Base-by-base conservation (phyloP, 495 filamentous ascomycete genomes). In the Apiosordaria backusii region DNA sequence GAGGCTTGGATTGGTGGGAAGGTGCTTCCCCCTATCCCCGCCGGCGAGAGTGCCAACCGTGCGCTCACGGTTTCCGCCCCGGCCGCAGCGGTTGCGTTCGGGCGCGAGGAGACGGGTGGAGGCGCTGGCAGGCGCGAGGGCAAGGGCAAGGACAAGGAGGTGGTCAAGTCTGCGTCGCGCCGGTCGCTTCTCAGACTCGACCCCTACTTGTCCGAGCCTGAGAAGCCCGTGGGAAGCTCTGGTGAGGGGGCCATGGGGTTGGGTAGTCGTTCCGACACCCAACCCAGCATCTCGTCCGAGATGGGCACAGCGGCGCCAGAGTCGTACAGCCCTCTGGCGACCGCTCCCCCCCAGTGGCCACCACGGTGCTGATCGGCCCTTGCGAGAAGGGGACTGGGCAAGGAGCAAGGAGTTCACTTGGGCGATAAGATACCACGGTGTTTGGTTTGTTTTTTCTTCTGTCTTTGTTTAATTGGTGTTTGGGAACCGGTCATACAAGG, bases 281-380 rank as follows among this genome's bases (percentile, higher is more conserved):
- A 71, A 19, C 50, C 61, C 57, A 73, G 69, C 65, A 75, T 73
- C 52, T 60, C 71, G 23, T 68, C 71, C 9, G 71, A 73, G 64
- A 60, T 75, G 18, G 70, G 69, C 55, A 69, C 65, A 4, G 71
- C 67, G 7, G 73, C 71, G n/a, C 68, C 67, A 4, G 67, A 71
- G 69, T 29, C 59, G 6, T 74, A 74, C 60, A 71, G 70, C 21
- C 72, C 72, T 0, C 57, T 74, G 1, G 27, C 22, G 4, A n/a
- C n/a, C n/a, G 63, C 10, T 45, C 35, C 5, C 35, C 16, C 5
- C 35, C 35, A 45, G 35, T 7, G 16, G 35, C 35, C 35, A 45
- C 3, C 35, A 45, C 35, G 9, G 35, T 15, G 35, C 35, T 45
- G 35, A 45, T 15, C 35, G 10, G 35, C 9, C 9, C 35, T 45